Base-by-base conservation (phyloP, 1,284 basidiomycete genomes). In the Cutaneotrichosporon sp. region DNA sequence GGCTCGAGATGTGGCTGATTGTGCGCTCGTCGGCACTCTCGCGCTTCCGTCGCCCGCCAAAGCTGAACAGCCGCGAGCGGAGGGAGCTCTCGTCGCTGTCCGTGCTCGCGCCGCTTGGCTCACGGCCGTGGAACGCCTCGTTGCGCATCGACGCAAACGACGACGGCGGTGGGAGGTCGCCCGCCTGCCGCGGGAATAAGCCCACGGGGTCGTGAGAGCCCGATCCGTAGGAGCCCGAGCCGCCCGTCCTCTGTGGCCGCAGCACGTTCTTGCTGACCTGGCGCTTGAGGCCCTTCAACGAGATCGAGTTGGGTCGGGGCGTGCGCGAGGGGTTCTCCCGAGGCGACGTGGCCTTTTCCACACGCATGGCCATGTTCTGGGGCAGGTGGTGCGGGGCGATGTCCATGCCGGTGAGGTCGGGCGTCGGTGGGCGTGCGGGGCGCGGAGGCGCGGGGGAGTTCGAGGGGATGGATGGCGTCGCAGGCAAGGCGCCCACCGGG, bases 351-450 rank as follows among this genome's bases (percentile, higher is more conserved):
- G 20, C 11, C 24, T 58, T 16, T 54, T 63, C 60, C 33, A 66
- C 24, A 14, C 36, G 31, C 25, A 53, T 59, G 6, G 62, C 58
- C 20, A 54, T 49, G 22, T 54, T 46, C 5, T 54, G 34, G 5
- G 64, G 58, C 0, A 66, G 58, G 29, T 54, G 54, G 36, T 61
- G 61, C 22, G 52, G 20, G 2, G 49, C 24, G 1, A 56, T 18
- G 2, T 60, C 59, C 2, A 62, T 61, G 14, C 53, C 59, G 22
- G 58, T 33, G 16, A 66, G 56, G 59, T 66, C 64, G 1, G 64
- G 64, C 2, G 64, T 66, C 20, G 64, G 64, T 10, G 64, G 64
- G 7, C 61, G 64, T n/a, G 52, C 47, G 0, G 64, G 64, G 1
- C 64, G 64, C 24, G 55, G 60, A 13, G 56, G 56, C 6, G 49